A percentile compares a stretch with the other conserved stretches of the same genome.
Evolutionary conservation across 2,329 filamentous ascomycete genomes (phyloP).

Genomic region (Chrysosporium keratinophilum): DNA sequence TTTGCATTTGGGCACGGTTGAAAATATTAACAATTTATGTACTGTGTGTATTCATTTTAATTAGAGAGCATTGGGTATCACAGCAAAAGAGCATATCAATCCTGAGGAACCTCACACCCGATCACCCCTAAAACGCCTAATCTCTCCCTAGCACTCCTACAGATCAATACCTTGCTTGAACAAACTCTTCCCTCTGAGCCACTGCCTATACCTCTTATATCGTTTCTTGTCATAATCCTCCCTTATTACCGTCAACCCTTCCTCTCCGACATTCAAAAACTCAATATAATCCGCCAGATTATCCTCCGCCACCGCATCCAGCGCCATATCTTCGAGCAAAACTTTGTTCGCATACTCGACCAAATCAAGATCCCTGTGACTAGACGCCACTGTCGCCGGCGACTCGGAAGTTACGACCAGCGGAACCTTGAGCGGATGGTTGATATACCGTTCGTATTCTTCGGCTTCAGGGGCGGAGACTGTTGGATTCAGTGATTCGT

Average conservation of each 20-base stretch:
- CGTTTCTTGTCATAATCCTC: slow-evolving; percentile 85
- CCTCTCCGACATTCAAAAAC: slow-evolving; percentile 64
- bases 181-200: slow-evolving; percentile 86
- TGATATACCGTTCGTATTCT: slow-evolving; percentile 82
- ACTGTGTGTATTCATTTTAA: too few relatives aligned
- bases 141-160: too few relatives aligned
- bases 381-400: slow-evolving; percentile 27
- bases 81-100: background rate
- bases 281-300: slow-evolving; percentile 65
- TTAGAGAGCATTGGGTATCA: background rate
- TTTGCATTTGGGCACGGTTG: slow-evolving; percentile 2
- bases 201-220: slow-evolving; percentile 93
- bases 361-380: slow-evolving; percentile 51
- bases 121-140: too few relatives aligned
- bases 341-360: slow-evolving; percentile 66
- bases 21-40: background rate
- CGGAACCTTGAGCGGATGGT: slow-evolving; percentile 78
- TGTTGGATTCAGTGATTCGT: slow-evolving; percentile 73
- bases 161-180: slow-evolving; percentile 70
- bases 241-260: slow-evolving; percentile 75
- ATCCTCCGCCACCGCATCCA: slow-evolving; percentile 44
- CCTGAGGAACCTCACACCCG: too few relatives aligned
- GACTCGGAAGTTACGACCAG: slow-evolving; percentile 45
- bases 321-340: slow-evolving; percentile 48
- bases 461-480: slow-evolving; percentile 66